These are phyloP conservation scores for Aspergillus fumigatus DNA, from an alignment of 2,329 filamentous ascomycete species.

Conservation along the genomic window DNA sequence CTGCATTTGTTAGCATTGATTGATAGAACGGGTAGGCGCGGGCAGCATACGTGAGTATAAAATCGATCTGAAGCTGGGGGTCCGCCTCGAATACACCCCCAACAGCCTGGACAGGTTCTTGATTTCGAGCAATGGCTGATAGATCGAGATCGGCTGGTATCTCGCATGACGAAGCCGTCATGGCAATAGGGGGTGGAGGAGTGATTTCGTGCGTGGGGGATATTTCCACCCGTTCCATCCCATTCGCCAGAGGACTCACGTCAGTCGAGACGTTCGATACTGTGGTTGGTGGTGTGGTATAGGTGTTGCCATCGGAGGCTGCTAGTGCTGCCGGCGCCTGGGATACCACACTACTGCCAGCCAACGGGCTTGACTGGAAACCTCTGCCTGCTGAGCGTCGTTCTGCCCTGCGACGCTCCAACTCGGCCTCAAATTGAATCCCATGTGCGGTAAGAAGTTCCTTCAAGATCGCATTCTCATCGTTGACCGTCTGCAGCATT, in stretches of 20 bases:
- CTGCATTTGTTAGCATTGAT: constrained; percentile 27
- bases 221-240: constrained; percentile 25
- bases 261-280: constrained; percentile 21
- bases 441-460: constrained; percentile 57
- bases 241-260: constrained; percentile 27
- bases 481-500: constrained; percentile 63
- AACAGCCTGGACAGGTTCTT: constrained; percentile 18
- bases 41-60: constrained; percentile 42
- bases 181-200: constrained; percentile 20
- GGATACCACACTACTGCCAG: constrained; percentile 35
- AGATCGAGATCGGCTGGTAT: constrained; percentile 22
- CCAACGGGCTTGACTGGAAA: constrained; percentile 39
- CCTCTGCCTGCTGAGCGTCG: constrained; percentile 20
- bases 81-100: constrained; percentile 43
- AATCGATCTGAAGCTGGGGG: constrained; percentile 45
- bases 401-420: constrained; percentile 36
- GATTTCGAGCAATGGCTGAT: constrained; percentile 15
- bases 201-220: constrained; percentile 22
- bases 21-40: not conserved
- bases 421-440: constrained; percentile 51
- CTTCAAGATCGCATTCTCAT: constrained; percentile 75
- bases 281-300: constrained; percentile 32
- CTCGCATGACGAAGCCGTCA: constrained; percentile 19
- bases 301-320: constrained; percentile 19
- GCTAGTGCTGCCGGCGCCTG: constrained; percentile 22